Evolutionary conservation across 2,329 filamentous ascomycete genomes (phyloP), one percentile per base, ranked within the genome.

Genomic region (Diaporthe nobilis): DNA sequence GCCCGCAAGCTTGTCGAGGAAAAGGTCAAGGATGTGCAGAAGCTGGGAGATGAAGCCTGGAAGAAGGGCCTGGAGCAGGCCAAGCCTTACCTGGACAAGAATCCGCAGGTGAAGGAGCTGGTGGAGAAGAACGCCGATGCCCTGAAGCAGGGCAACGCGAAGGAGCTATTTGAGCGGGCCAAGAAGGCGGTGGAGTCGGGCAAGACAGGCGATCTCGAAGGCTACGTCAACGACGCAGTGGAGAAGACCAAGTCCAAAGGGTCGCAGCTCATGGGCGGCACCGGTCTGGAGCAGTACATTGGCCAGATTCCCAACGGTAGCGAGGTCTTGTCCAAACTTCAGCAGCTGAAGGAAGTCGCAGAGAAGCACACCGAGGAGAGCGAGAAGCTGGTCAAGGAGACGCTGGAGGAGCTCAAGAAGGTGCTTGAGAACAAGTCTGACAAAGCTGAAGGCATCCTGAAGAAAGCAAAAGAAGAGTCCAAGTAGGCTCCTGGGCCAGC

Each of bases 71-170:
- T 94, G 63, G 91, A 95, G 84, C 87, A 94, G 83, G 92, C 91
- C 49, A 92, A 94, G 86, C 93, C 93, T 0, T 90, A 91, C 76
- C 88, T 95, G 0, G 93, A 95, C 79, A 95, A 95, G 88, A 94
- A 91, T 83, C 93, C 93, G n/a, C 87, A 94, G 85, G 85, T 94
- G 75, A 95, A 94, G 86, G 87, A 94, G 83, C 82, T 95, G 0
- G 82, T 95, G 1, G 92, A 94, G 85, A 86, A 93, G 81, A 95
- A 96, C 83, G 87, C 89, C 63, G 91, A 94, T 74, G 84, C 88
- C 0, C 84, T 96, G 67, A 94, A 93, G 85, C 85, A 90, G 77
- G 93, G 93, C 22, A 93, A 95, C 79, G 84, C 90, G 20, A 85
- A 86, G 68, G 90, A 94, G 79, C 83, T 94, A 0, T 93, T 92